Evolutionary conservation across 192 early-diverging fungal species (phyloP), one percentile per base, ranked within the genome.

Genomic region (Umbelopsis isabellina): DNA sequence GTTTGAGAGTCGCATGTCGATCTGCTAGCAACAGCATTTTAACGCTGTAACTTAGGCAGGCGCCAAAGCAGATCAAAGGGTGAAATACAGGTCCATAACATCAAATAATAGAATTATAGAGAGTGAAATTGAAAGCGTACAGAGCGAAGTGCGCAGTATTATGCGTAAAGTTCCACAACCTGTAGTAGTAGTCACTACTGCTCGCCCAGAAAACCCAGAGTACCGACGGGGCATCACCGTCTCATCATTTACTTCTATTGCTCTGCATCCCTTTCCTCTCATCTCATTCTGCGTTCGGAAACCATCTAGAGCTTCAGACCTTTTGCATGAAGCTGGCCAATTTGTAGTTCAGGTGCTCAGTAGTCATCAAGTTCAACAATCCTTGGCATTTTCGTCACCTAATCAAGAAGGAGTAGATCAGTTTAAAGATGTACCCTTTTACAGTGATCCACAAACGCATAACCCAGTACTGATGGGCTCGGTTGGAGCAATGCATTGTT

Each of bases 171-270:
- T 89, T 33, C 87, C 88, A 6, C 85, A 86, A 46, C 84, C 83
- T 73, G 85, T 86, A 22, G 85, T 84, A 2, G 81, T 88, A 6
- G 85, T 89, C 1, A 85, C 87, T 1, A 86, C 85, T 0, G 68
- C 74, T 20, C 53, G 68, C 2, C 76, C 74, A 3, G 46, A 64
- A 2, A 72, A 85, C 52, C 72, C 79, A 33, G 47, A 64, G 5
- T 64, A 78, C 22, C 75, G 76, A 30, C 82, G 85, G 21, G 90
- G 90, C 10, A 90, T 86, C 53, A 91, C 90, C 10, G 85, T 88
- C 33, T 84, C 83, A 11, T 90, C 88, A 5, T 90, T 91, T 55
- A 87, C 86, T 0, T 90, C 90, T 1, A 83, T 91, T 25, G 85
- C 86, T 6, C 72, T 91, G 3, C 67, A 80, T 23, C 90, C 90